phyloP scores from a whole-genome alignment of 2,329 filamentous ascomycete genomes.

The Microdochium trichocladiopsis region DNA sequence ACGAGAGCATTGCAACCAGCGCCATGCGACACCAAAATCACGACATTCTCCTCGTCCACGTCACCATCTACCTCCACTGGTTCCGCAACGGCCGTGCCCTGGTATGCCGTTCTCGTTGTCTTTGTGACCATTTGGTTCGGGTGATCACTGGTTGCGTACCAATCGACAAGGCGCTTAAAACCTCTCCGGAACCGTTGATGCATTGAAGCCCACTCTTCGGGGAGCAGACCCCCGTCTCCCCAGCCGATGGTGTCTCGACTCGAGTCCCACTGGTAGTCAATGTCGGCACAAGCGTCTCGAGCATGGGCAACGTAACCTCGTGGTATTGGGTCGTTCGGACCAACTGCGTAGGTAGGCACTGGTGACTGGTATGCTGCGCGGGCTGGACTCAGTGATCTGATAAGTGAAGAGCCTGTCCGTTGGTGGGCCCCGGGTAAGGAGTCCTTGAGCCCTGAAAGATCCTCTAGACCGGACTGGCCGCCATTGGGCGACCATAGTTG shows the following conservation, averaged over 20 bases:
- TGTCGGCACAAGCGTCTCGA: slow-evolving; percentile 72
- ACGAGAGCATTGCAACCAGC: slow-evolving; percentile 95
- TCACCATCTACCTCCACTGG: slow-evolving; percentile 22
- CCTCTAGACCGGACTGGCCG: slow-evolving; percentile 9
- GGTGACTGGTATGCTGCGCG: slow-evolving; percentile 63
- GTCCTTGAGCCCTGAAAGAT: slow-evolving; percentile 10
- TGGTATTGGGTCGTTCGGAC: slow-evolving; percentile 73
- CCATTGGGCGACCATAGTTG: slow-evolving; percentile 30
- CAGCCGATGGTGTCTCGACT: slow-evolving; percentile 71
- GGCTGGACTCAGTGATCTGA: slow-evolving; percentile 1
- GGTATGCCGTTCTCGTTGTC: slow-evolving; percentile 17
- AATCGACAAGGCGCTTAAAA: slow-evolving; percentile 70
- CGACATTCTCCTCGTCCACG: slow-evolving; percentile 58
- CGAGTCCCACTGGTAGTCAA: slow-evolving; percentile 97
- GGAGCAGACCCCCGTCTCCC: slow-evolving; percentile 81
- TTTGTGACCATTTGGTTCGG: slow-evolving; percentile 45
- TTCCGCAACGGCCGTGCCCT: slow-evolving; percentile 18
- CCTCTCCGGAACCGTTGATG: slow-evolving; percentile 82
- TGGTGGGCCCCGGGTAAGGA: slow-evolving; percentile 6
- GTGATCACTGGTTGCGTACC: slow-evolving; percentile 60
- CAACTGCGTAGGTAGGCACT: slow-evolving; percentile 76
- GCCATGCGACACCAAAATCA: slow-evolving; percentile 88
- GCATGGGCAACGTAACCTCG: slow-evolving; percentile 86
- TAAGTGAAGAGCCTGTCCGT: neutral
- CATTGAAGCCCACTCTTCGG: slow-evolving; percentile 95